Evolutionary conservation across 495 filamentous ascomycete species (phyloP).

Genomic region (Penicillium turbatum): DNA sequence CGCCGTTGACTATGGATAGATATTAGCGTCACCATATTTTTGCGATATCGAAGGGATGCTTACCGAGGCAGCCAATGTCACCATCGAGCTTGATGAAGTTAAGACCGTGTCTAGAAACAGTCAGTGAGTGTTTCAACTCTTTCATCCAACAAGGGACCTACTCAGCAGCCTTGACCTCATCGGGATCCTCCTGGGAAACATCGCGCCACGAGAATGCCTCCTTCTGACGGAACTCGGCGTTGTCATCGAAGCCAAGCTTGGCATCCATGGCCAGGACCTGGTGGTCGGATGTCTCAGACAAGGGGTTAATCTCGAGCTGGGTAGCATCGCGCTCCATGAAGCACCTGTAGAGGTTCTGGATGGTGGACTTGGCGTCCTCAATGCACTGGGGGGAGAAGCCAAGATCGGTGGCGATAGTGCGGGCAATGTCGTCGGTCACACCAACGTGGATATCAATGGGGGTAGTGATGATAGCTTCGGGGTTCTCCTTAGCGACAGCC

Average conservation of each 20-base stretch:
- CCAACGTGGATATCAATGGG: conserved; percentile 90
- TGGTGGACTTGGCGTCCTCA: conserved; percentile 86
- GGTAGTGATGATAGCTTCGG: conserved; percentile 89
- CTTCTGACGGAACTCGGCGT: conserved; percentile 96
- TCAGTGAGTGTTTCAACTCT: conserved; percentile 11
- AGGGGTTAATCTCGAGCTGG: conserved; percentile 98
- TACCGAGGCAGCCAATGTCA: conserved; percentile 90
- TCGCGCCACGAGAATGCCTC: conserved; percentile 94
- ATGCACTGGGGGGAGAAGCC: conserved; percentile 97
- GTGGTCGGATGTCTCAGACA: conserved; percentile 95
- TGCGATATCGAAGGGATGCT: not conserved
- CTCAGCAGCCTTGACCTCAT: conserved; percentile 95
- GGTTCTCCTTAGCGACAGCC: conserved; percentile 94
- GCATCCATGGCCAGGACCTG: conserved; percentile 98
- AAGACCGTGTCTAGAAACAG: conserved; percentile 56
- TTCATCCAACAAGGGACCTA: conserved; percentile 30
- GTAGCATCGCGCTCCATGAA: conserved; percentile 98
- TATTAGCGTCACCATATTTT: conserved; percentile 19
- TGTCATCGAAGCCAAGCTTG: conserved; percentile 97
- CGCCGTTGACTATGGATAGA: conserved; percentile 73
- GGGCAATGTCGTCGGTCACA: conserved; percentile 92
- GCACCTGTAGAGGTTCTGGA: conserved; percentile 97
- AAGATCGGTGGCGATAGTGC: conserved; percentile 82
- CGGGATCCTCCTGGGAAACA: conserved; percentile 88
- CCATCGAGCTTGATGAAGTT: conserved; percentile 99